Conservation (phyloP, 2,329 filamentous ascomycete species). For the Pestalotiopsis sp. region DNA sequence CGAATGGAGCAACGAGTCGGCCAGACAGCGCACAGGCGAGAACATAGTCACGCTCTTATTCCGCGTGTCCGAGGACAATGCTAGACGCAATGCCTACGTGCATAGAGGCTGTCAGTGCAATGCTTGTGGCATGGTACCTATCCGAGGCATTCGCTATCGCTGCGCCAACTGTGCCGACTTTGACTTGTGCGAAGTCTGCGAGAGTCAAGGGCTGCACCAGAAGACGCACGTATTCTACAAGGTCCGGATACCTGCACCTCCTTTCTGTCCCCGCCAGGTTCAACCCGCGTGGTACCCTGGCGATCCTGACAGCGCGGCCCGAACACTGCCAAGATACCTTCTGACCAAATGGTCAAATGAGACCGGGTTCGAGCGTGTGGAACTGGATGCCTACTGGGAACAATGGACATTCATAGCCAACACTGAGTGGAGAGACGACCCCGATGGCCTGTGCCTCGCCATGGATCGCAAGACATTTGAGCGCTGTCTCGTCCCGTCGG, state of each 20-base stretch:
- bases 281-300: constrained; percentile 88
- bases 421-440: constrained; percentile 80
- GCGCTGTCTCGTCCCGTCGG: constrained; percentile 84
- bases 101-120: constrained; percentile 94
- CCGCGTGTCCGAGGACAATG: constrained; percentile 91
- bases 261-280: constrained; percentile 78
- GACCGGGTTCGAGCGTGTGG: constrained; percentile 80
- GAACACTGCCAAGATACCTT: constrained; percentile 67
- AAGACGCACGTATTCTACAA: constrained; percentile 98
- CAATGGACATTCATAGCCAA: constrained; percentile 95
- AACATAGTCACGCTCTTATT: constrained; percentile 86
- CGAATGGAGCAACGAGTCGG: constrained; percentile 53
- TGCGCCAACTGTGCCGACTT: constrained; percentile 97
- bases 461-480: constrained; percentile 95
- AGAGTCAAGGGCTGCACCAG: constrained; percentile 74
- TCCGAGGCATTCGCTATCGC: constrained; percentile 88
- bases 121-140: constrained; percentile 82
- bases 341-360: constrained; percentile 71
- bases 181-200: constrained; percentile 92
- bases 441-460: constrained; percentile 74
- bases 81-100: constrained; percentile 83
- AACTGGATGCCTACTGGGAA: constrained; percentile 93
- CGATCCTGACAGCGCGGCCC: constrained; percentile 72
- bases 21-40: constrained; percentile 63
- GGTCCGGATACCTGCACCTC: constrained; percentile 85